phyloP scores from a whole-genome alignment of 495 filamentous ascomycete genomes.

The Xylaria sp. region DNA sequence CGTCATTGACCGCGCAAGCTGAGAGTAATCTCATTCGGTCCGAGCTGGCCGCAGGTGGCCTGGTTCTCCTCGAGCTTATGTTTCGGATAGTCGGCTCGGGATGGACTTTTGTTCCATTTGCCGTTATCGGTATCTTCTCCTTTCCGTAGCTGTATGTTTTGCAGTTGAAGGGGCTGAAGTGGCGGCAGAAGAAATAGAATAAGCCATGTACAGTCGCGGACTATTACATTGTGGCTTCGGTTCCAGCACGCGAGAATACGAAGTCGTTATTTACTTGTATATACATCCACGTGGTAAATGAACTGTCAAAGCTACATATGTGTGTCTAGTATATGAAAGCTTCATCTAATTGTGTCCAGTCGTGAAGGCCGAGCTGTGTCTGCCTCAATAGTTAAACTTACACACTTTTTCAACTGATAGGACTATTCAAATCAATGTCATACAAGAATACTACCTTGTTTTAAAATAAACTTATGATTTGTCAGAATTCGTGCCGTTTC shows the following conservation, averaged over 20 bases:
- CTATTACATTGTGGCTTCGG: conserved; percentile 9
- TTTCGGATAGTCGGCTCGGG: background rate
- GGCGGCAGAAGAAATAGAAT: conserved; percentile 1
- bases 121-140: conserved; percentile 6
- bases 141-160: background rate
- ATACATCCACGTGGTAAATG: background rate
- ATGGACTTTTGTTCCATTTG: background rate
- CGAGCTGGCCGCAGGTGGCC: conserved; percentile 13
- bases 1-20: conserved; percentile 14
- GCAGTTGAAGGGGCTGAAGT: conserved; percentile 5
- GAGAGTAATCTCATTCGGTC: conserved; percentile 13
- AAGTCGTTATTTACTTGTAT: background rate
- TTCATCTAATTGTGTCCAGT: background rate
- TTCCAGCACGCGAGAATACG: background rate
- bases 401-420: background rate
- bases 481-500: background rate
- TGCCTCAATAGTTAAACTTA: background rate
- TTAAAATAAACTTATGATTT: background rate
- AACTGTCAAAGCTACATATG: conserved; percentile 11
- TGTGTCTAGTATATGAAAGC: background rate
- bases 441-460: background rate
- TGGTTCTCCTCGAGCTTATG: conserved; percentile 1
- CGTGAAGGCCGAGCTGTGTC: background rate
- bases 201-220: background rate
- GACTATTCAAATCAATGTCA: background rate